These are phyloP conservation scores for Myxozyma neglecta DNA, from an alignment of 805 yeast species.

Conservation along the genomic window DNA sequence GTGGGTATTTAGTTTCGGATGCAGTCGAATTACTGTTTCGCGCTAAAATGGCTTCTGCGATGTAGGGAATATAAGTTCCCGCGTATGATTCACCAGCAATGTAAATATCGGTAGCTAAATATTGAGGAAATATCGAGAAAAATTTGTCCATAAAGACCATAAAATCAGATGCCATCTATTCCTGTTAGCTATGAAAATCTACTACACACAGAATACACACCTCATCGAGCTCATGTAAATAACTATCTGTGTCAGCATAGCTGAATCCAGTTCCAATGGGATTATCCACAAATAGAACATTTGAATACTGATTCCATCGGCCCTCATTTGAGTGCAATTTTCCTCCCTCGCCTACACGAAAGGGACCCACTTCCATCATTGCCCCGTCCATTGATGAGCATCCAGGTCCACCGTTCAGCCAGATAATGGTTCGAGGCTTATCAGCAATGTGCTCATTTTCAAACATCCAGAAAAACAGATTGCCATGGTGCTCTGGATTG, in stretches of 20 bases:
- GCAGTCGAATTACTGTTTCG: constrained; percentile 43
- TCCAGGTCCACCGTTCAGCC: constrained; percentile 99
- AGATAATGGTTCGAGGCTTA: constrained; percentile 49
- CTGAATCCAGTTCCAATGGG: constrained; percentile 95
- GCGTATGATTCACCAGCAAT: constrained; percentile 96
- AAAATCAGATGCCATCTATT: constrained; percentile 62
- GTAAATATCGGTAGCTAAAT: constrained; percentile 59
- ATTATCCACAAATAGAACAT: constrained; percentile 85
- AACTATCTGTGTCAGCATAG: constrained; percentile 50
- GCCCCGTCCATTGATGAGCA: constrained; percentile 99
- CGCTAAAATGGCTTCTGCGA: constrained; percentile 62
- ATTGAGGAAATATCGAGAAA: constrained; percentile 72
- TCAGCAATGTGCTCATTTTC: constrained; percentile 39
- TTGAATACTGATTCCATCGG: constrained; percentile 79
- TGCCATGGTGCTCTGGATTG: constrained; percentile 52
- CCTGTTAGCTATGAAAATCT: background rate
- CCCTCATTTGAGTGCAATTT: constrained; percentile 62
- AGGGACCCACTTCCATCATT: constrained; percentile 86
- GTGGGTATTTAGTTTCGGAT: constrained; percentile 23
- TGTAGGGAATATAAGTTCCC: constrained; percentile 92
- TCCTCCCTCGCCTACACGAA: constrained; percentile 55
- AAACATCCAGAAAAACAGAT: constrained; percentile 78
- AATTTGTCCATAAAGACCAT: constrained; percentile 64
- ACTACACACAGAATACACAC: constrained; percentile 5
- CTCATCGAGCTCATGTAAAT: constrained; percentile 40